Conservation (phyloP, 169 alveolate genomes). For the Cryptosporidium tyzzeri region DNA sequence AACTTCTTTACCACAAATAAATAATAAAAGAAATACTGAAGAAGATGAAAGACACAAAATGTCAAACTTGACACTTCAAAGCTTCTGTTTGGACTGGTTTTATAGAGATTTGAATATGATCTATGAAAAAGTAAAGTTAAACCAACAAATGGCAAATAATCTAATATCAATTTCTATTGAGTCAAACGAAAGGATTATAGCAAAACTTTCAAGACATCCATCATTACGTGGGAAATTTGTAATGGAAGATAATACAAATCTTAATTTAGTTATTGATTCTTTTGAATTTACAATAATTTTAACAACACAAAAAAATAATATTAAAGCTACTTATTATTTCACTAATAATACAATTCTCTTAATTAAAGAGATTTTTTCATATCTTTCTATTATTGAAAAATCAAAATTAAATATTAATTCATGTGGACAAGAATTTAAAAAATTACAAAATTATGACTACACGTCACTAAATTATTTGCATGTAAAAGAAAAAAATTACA, state of each 20-base stretch:
- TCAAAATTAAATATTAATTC: background rate
- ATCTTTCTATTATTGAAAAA: background rate
- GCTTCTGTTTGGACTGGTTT: constrained; percentile 14
- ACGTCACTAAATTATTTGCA: background rate
- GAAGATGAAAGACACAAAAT: background rate
- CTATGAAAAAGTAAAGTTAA: constrained; percentile 26
- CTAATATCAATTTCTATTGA: constrained; percentile 11
- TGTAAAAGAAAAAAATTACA: constrained; percentile 7
- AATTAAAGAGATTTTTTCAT: background rate
- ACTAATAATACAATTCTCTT: constrained; percentile 1
- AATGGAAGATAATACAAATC: constrained; percentile 41
- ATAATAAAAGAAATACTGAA: too few relatives aligned
- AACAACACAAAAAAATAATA: background rate
- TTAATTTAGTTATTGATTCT: background rate
- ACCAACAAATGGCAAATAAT: constrained; percentile 29
- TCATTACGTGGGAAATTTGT: background rate
- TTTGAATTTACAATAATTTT: constrained; percentile 54
- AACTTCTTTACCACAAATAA: background rate
- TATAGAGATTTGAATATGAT: constrained; percentile 20
- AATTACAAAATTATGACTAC: background rate
- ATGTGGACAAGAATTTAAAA: constrained; percentile 7
- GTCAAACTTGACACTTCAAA: background rate
- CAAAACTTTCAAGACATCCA: constrained; percentile 20
- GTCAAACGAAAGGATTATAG: constrained; percentile 6
- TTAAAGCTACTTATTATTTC: constrained; percentile 32